Evolutionary conservation across 2,329 filamentous ascomycete species (phyloP).

Genomic region (Huntiella abstrusa): DNA sequence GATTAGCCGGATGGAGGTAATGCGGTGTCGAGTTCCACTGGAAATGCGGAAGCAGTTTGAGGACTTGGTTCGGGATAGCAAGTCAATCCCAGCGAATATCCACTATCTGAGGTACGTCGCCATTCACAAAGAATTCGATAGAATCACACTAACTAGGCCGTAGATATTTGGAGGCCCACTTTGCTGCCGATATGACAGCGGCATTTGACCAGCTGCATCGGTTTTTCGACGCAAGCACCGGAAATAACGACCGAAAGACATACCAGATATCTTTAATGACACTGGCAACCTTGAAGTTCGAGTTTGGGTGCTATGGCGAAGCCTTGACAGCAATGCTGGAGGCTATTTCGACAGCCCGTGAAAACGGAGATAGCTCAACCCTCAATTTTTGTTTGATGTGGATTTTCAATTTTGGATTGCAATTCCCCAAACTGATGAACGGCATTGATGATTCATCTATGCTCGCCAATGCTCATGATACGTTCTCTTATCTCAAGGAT

Average conservation of each 20-base stretch:
- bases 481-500: conserved; percentile 61
- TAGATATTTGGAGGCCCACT: conserved; percentile 82
- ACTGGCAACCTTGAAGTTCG: conserved; percentile 78
- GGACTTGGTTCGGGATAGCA: conserved; percentile 46
- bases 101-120: conserved; percentile 49
- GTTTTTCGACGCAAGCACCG: conserved; percentile 82
- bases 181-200: conserved; percentile 71
- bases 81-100: conserved; percentile 49
- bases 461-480: conserved; percentile 63
- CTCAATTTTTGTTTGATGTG: conserved; percentile 91
- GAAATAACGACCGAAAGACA: conserved; percentile 61
- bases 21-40: conserved; percentile 59
- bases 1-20: conserved; percentile 72
- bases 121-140: neutral
- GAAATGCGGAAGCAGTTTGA: conserved; percentile 55
- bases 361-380: conserved; percentile 81
- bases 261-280: conserved; percentile 95
- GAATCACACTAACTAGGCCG: neutral
- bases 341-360: conserved; percentile 80
- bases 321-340: conserved; percentile 90
- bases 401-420: conserved; percentile 85
- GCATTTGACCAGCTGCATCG: conserved; percentile 82
- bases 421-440: conserved; percentile 57
- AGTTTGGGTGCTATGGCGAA: conserved; percentile 81
- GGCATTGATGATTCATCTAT: conserved; percentile 53